A percentile compares a stretch with the other conserved stretches of the same genome.
phyloP scores from a whole-genome alignment of 768 basidiomycete genomes.

The Tulasnella sp. region DNA sequence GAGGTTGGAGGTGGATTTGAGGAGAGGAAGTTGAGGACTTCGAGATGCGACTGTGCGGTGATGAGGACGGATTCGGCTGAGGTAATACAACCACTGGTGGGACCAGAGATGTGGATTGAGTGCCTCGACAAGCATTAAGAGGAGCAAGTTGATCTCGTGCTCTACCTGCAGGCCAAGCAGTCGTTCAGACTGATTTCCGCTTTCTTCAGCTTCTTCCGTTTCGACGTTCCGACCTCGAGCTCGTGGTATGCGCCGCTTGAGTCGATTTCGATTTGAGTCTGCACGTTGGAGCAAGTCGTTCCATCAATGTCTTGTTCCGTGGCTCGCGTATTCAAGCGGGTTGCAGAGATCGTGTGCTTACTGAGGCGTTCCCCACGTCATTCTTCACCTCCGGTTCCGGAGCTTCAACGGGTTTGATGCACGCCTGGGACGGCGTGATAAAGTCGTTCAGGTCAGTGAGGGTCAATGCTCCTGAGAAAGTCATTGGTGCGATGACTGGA shows the following conservation, averaged over 20 bases:
- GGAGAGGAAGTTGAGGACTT: constrained; percentile 80
- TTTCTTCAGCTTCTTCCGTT: constrained; percentile 69
- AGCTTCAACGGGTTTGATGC: constrained; percentile 90
- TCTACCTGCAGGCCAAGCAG: constrained; percentile 96
- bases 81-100: constrained; percentile 89
- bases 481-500: constrained; percentile 52
- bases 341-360: constrained; percentile 39
- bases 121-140: neutral
- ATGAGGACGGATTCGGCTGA: constrained; percentile 98
- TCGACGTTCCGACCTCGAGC: constrained; percentile 46
- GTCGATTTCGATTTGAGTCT: constrained; percentile 96
- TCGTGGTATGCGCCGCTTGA: constrained; percentile 86
- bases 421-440: constrained; percentile 93
- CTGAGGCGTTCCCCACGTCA: constrained; percentile 52
- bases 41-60: constrained; percentile 90
- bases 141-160: constrained; percentile 32
- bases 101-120: neutral
- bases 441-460: constrained; percentile 96
- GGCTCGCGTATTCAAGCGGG: no score
- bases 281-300: constrained; percentile 22
- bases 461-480: constrained; percentile 86
- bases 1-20: constrained; percentile 53
- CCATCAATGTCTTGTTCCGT: constrained; percentile 12
- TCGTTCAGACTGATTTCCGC: constrained; percentile 97
- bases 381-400: constrained; percentile 43